A percentile compares a stretch with the other conserved stretches of the same genome.
These are phyloP conservation scores for Zygosaccharomyces gambellarensis DNA, from an alignment of 805 yeast genomes.

Conservation along the genomic window DNA sequence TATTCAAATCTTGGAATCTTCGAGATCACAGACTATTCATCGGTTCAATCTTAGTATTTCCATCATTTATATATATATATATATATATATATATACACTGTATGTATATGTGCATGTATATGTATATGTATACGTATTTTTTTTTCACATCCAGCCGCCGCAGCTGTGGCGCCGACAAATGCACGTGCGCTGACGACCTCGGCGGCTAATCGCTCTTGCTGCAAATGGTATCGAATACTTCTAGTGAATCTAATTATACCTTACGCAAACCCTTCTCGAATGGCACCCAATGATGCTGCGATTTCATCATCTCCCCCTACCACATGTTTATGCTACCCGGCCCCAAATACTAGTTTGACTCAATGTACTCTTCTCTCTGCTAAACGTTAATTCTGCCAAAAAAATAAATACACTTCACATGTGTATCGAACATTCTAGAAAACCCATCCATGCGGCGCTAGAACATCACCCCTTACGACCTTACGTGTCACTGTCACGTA, in stretches of 20 bases:
- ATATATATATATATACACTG: not conserved
- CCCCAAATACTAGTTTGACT: not conserved
- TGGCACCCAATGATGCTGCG: no score
- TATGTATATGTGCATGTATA: not conserved
- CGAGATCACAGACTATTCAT: not conserved
- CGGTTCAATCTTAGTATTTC: no score
- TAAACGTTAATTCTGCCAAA: not conserved
- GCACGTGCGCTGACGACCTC: not conserved
- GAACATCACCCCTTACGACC: no score
- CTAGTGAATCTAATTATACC: no score
- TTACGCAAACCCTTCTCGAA: no score
- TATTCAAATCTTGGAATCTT: slow-evolving; percentile 17
- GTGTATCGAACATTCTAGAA: not conserved
- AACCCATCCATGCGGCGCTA: not conserved
- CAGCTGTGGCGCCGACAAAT: not conserved
- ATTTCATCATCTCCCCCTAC: no score
- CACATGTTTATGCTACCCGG: not conserved
- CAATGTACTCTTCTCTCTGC: not conserved
- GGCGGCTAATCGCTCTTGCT: not conserved
- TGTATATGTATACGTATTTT: not conserved
- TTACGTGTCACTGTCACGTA: not conserved
- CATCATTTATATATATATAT: not conserved
- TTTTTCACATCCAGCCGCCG: not conserved
- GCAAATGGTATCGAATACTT: not conserved
- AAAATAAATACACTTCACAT: not conserved